Conservation (phyloP, 2,329 filamentous ascomycete species). For the Monosporascus sp. region DNA sequence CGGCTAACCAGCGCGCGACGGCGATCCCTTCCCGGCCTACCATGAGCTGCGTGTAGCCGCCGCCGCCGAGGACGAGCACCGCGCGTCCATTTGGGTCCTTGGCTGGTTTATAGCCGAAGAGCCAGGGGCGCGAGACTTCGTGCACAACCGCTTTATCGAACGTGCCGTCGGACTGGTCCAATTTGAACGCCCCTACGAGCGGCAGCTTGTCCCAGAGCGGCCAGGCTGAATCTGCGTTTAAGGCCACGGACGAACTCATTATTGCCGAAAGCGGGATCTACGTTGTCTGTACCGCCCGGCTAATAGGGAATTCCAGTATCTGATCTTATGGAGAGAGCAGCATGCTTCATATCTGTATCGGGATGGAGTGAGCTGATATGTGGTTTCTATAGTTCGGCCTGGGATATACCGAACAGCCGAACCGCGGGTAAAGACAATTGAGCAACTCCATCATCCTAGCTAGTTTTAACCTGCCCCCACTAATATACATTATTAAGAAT, state of each 20-base stretch:
- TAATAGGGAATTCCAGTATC: too few relatives aligned
- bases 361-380: too few relatives aligned
- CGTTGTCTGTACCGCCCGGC: too few relatives aligned
- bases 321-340: too few relatives aligned
- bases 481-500: too few relatives aligned
- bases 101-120: conserved; percentile 15
- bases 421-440: too few relatives aligned
- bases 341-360: too few relatives aligned
- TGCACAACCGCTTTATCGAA: conserved; percentile 10
- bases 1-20: conserved; percentile 14
- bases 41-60: conserved; percentile 18
- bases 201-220: conserved; percentile 10
- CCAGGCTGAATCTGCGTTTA: conserved; percentile 10
- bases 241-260: conserved; percentile 3
- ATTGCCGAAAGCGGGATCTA: neutral
- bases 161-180: conserved; percentile 5
- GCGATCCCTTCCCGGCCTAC: conserved; percentile 15
- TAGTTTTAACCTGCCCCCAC: too few relatives aligned
- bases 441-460: too few relatives aligned
- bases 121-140: conserved; percentile 12
- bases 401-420: too few relatives aligned
- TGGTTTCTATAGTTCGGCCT: too few relatives aligned
- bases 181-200: conserved; percentile 11
- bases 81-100: conserved; percentile 9
- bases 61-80: conserved; percentile 15